Evolutionary conservation across 2,329 filamentous ascomycete genomes (phyloP), one percentile per base, ranked within the genome.

Genomic region (Fusarium haematococcum): DNA sequence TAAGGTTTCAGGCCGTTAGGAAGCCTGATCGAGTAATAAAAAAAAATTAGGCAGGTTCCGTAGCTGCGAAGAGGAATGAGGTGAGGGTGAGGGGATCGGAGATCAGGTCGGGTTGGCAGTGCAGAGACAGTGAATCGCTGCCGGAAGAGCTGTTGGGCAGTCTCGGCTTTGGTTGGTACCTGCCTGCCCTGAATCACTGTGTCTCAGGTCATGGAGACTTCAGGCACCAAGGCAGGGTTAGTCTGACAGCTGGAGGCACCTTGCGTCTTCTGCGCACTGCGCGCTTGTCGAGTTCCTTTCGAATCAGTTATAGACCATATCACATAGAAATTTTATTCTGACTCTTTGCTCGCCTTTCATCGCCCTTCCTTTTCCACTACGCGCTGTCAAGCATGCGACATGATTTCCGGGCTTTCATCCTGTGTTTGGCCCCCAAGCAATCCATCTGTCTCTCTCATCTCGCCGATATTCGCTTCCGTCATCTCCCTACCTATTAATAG

Each of bases 191-290:
- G 60, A 63, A 27, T 30, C 33, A 20, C 35, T 63, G 35, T 54
- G 71, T 74, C 71, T 75, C 71, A 74, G 68, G 71, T 63, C 67
- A 62, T 35, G 33, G 33, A 35, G 63, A 67, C 69, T 73, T 74
- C 64, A 75, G 71, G 71, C 71, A 74, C 71, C 74, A 74, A 74
- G 71, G 71, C 71, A 74, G 64, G 68, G 68, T 13, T 43, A 43
- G 39, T 43, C 33, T 35, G 27, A 30, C 27, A 30, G 6, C 27
- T 30, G 27, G 27, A 30, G 27, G 27, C 27, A 7, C 27, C 27
- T 9, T 30, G 27, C 27, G 27, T 30, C 33, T 35, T 35, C 10
- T 35, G 33, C 33, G 33, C 33, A 35, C 33, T 35, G 33, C 33
- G 33, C 13, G 33, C 13, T 35, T 35, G 33, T 35, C 13, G 33